These are phyloP conservation scores for Leccinum imitatum DNA, from an alignment of 768 basidiomycete genomes.

Conservation along the genomic window DNA sequence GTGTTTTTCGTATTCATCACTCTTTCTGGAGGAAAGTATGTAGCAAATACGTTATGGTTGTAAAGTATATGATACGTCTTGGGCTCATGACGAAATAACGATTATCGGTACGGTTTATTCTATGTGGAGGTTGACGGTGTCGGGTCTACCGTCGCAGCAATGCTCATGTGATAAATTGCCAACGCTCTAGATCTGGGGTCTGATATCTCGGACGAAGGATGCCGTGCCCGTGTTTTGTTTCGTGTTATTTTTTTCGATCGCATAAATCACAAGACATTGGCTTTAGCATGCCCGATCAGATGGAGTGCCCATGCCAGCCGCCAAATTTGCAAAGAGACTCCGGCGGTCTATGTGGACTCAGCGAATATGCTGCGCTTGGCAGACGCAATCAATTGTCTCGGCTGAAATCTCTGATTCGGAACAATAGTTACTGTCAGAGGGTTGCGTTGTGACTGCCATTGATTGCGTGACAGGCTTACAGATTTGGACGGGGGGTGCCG, in stretches of 20 bases:
- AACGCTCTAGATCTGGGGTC: background rate
- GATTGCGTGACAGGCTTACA: constrained; percentile 21
- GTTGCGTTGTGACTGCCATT: background rate
- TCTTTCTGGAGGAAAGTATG: constrained; percentile 21
- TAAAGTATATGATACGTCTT: constrained; percentile 33
- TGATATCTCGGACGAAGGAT: background rate
- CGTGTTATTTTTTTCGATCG: background rate
- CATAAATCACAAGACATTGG: background rate
- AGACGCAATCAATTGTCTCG: constrained; percentile 18
- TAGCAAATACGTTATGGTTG: constrained; percentile 38
- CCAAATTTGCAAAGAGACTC: constrained; percentile 9
- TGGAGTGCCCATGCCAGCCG: constrained; percentile 5
- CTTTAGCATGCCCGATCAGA: constrained; percentile 13
- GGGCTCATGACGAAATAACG: constrained; percentile 1
- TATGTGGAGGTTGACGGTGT: background rate
- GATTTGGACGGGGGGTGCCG: background rate
- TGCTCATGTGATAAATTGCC: background rate
- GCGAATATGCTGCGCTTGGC: constrained; percentile 11
- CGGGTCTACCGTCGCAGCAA: background rate
- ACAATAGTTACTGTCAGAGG: background rate
- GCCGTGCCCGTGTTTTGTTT: background rate
- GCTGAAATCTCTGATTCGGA: constrained; percentile 13
- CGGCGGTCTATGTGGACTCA: constrained; percentile 10
- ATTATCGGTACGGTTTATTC: background rate
- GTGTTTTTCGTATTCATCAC: constrained; percentile 21